Evolutionary conservation across 768 basidiomycete genomes (phyloP).

Genomic region (Rhizopogon sp.): DNA sequence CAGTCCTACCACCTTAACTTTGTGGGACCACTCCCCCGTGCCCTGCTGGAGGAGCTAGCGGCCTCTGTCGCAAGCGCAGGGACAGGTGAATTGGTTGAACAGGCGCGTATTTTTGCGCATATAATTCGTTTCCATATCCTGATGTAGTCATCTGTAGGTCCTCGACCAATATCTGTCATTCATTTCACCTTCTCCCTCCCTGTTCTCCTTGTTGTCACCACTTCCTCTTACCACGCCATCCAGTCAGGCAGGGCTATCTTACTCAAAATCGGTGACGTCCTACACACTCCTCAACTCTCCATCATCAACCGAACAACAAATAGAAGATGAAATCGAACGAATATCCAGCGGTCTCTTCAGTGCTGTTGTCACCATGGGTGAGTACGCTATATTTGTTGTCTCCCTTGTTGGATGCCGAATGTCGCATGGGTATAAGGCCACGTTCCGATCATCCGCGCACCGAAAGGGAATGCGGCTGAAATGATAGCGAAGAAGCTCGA

Average conservation of each 20-base stretch:
- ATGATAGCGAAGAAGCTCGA: conserved; percentile 99
- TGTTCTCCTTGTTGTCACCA: conserved; percentile 85
- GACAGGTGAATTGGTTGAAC: conserved; percentile 74
- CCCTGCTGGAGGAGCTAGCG: conserved; percentile 91
- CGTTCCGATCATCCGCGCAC: conserved; percentile 92
- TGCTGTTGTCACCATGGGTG: conserved; percentile 83
- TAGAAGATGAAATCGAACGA: conserved; percentile 91
- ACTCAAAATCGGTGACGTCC: conserved; percentile 45
- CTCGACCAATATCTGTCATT: conserved; percentile 97
- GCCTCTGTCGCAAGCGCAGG: conserved; percentile 81
- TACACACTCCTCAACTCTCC: conserved; percentile 92
- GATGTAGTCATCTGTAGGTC: conserved; percentile 44
- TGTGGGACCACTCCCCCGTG: conserved; percentile 84
- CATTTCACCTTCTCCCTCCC: conserved; percentile 84
- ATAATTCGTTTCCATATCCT: background rate
- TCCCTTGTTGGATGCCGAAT: background rate
- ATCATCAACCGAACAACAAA: conserved; percentile 80
- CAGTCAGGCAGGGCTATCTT: conserved; percentile 29
- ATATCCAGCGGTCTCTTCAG: conserved; percentile 89
- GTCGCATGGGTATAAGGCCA: conserved; percentile 48
- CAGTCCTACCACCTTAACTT: conserved; percentile 95
- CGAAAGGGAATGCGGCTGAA: conserved; percentile 95
- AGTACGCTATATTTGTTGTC: conserved; percentile 14
- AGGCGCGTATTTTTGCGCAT: conserved; percentile 38
- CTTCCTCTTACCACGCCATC: conserved; percentile 32